A percentile compares a stretch with the other conserved stretches of the same genome.
These are phyloP conservation scores for Cryptosporidium felis DNA, from an alignment of 169 alveolate species.

Conservation along the genomic window DNA sequence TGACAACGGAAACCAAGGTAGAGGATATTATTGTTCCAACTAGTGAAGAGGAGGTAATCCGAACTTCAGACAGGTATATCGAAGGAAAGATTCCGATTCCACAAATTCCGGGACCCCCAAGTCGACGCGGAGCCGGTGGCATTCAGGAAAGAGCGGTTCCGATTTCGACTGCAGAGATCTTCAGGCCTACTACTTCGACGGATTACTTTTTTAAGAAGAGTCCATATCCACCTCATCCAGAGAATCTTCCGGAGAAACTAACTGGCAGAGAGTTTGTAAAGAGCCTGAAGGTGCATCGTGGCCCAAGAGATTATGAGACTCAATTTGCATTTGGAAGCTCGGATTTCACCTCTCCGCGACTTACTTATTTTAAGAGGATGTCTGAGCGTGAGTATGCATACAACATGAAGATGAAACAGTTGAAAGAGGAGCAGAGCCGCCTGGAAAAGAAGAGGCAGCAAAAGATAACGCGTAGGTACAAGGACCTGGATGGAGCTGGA, in stretches of 20 bases:
- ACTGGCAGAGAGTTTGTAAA: slow-evolving; percentile 26
- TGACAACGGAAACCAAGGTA: neutral
- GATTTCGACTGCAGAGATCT: neutral
- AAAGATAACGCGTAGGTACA: slow-evolving; percentile 37
- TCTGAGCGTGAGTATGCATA: slow-evolving; percentile 63
- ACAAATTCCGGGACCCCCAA: slow-evolving; percentile 65
- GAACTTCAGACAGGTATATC: slow-evolving; percentile 38
- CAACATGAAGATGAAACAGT: neutral
- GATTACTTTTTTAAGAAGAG: neutral
- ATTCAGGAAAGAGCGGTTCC: neutral
- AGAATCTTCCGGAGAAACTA: slow-evolving; percentile 31
- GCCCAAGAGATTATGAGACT: slow-evolving; percentile 41
- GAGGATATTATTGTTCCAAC: slow-evolving; percentile 3
- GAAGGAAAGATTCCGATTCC: slow-evolving; percentile 39
- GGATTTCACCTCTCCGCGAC: neutral
- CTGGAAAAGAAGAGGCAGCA: slow-evolving; percentile 4
- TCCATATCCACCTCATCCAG: slow-evolving; percentile 23
- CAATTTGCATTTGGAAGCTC: slow-evolving; percentile 41
- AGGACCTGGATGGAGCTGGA: neutral
- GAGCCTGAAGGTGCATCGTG: neutral
- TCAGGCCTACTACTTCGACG: neutral
- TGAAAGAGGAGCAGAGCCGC: slow-evolving; percentile 32
- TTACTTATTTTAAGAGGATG: slow-evolving; percentile 23
- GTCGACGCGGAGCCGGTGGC: neutral
- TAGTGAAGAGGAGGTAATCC: neutral